A percentile compares a stretch with the other conserved stretches of the same genome.
These are phyloP conservation scores for Acacia concinna DNA, from an alignment of 331 rosid genomes.

Conservation along the genomic window DNA sequence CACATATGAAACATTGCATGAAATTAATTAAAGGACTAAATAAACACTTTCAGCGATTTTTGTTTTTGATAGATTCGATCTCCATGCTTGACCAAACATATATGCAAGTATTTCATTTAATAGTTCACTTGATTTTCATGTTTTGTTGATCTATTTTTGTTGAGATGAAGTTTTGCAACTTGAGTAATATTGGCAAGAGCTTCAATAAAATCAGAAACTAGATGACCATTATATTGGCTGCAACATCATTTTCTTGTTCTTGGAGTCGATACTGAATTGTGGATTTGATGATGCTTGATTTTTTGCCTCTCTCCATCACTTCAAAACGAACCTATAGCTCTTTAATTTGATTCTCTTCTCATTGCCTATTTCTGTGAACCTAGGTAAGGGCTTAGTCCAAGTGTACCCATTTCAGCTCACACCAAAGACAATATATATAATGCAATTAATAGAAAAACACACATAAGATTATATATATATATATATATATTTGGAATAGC, in stretches of 20 bases:
- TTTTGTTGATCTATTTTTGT: neutral
- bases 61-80: too few relatives aligned
- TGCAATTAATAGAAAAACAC: too few relatives aligned
- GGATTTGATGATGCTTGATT: conserved; percentile 46
- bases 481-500: too few relatives aligned
- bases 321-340: conserved; percentile 57
- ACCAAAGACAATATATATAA: neutral
- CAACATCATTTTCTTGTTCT: conserved; percentile 60
- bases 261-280: conserved; percentile 54
- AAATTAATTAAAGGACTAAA: too few relatives aligned
- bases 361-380: conserved; percentile 58
- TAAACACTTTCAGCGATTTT: too few relatives aligned
- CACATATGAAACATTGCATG: too few relatives aligned
- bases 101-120: neutral
- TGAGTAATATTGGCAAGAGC: conserved; percentile 20
- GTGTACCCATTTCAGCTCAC: conserved; percentile 26
- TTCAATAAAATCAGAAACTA: conserved; percentile 35
- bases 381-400: conserved; percentile 35
- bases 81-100: neutral
- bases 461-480: too few relatives aligned
- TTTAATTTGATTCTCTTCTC: conserved; percentile 54
- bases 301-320: conserved; percentile 41
- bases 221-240: conserved; percentile 46
- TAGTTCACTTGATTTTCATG: neutral
- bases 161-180: conserved; percentile 37